Percentiles rank a stretch among this genome's conserved stretches.
These are phyloP conservation scores for Suhomyces wounanorum DNA, from an alignment of 1,139 yeast species.

Conservation along the genomic window DNA sequence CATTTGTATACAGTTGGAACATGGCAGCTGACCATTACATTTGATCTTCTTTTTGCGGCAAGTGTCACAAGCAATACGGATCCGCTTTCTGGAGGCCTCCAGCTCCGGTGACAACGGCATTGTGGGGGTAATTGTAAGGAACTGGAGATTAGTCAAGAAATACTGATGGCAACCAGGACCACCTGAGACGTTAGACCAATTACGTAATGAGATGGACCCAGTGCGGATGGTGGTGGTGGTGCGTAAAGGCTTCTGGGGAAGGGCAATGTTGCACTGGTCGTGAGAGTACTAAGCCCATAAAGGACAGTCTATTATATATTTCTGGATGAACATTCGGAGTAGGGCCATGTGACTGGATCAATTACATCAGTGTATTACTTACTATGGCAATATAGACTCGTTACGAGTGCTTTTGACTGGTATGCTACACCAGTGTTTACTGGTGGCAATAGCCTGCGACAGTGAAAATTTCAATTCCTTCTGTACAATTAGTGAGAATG, in stretches of 20 bases:
- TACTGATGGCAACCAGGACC: neutral
- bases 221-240: neutral
- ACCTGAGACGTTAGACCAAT: neutral
- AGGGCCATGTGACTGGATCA: no score
- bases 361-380: no score
- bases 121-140: neutral
- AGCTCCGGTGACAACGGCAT: conserved; percentile 2
- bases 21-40: conserved; percentile 28
- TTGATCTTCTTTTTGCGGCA: conserved; percentile 31
- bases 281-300: no score
- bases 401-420: no score
- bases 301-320: no score
- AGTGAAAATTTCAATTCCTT: no score
- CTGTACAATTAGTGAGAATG: no score
- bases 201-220: neutral
- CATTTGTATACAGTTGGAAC: conserved; percentile 23
- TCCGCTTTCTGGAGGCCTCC: conserved; percentile 15
- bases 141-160: neutral
- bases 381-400: no score
- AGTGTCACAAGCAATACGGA: conserved; percentile 27
- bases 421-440: no score
- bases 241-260: neutral
- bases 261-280: no score
- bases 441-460: no score
- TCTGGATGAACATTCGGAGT: no score